Evolutionary conservation across 768 basidiomycete genomes (phyloP).

Genomic region (Lentinula raphanica): DNA sequence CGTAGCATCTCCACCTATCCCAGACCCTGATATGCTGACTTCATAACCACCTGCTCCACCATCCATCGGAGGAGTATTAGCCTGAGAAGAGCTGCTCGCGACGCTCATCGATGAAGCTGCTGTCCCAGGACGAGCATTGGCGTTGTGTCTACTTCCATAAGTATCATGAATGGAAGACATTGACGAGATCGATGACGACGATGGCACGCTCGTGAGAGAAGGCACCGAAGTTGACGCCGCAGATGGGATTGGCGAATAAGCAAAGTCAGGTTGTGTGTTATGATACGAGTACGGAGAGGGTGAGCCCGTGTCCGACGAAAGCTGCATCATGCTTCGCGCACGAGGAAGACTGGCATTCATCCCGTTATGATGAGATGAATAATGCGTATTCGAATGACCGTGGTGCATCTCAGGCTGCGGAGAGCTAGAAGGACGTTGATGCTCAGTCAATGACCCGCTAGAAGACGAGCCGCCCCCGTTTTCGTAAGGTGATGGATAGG

Average conservation of each 20-base stretch:
- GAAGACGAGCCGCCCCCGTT: constrained; percentile 24
- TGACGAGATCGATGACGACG: constrained; percentile 15
- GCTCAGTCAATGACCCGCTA: constrained; percentile 29
- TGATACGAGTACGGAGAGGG: constrained; percentile 49
- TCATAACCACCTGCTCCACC: constrained; percentile 53
- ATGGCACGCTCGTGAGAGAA: constrained; percentile 6
- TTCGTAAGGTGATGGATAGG: constrained; percentile 81
- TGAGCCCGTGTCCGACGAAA: constrained; percentile 55
- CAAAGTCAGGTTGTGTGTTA: constrained; percentile 72
- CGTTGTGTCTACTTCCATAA: constrained; percentile 22
- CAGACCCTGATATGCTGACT: not conserved
- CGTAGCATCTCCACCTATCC: not conserved
- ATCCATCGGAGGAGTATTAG: constrained; percentile 75
- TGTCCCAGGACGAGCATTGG: constrained; percentile 63
- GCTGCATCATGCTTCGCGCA: constrained; percentile 79
- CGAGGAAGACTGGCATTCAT: constrained; percentile 45
- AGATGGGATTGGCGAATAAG: constrained; percentile 61
- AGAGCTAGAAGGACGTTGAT: constrained; percentile 66
- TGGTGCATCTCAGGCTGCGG: constrained; percentile 51
- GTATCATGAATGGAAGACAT: constrained; percentile 36
- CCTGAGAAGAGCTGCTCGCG: constrained; percentile 73
- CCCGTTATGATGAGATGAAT: constrained; percentile 31
- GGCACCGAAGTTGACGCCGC: not conserved
- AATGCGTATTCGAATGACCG: constrained; percentile 14
- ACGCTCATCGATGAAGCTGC: constrained; percentile 74